Base-by-base conservation (phyloP, 495 filamentous ascomycete species). In the Pseudoneurospora amorphoporcata region DNA sequence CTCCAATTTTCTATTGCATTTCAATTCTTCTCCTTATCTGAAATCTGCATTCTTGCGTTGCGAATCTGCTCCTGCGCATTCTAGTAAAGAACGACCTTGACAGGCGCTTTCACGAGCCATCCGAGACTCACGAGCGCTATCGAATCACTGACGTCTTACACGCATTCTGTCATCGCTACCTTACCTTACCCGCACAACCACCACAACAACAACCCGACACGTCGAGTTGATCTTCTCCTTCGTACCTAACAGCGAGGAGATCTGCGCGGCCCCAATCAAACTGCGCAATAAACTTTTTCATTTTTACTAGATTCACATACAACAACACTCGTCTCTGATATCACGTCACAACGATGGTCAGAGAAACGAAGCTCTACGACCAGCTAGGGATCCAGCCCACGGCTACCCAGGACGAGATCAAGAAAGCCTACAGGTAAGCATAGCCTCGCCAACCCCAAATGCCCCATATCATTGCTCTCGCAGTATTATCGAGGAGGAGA, bases 391-490 rank as follows among this genome's bases (percentile, higher is more conserved):
- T 97, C 84, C 91, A 91, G 77, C 88, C 95, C 12, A 87, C 89
- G 70, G 93, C 95, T 4, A 87, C 88, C 3, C 92, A 94, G 78
- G 95, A 98, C 78, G 94, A 98, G 72, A 95, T 99, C 82, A 98
- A 97, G 82, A 99, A 99, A 78, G 95, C 90, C 42, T 99, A 99
- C 79, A 85, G 91, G 92, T 92, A 90, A 83, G 88, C 75, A 8
- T 29, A 35, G 23, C 42, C 68, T 29, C 68, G 69, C 75, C 70
- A 35, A 17, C 14, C 29, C 29, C 6, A 37, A 65, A 65, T 40
- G 10, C 19, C 19, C 53, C 53, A 16, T 4, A 35, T 35, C 7
- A 8, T 8, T 16, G 23, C 53, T 35, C 29, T 35, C 14, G 14
- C 53, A 35, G 53, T 37, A 17, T 65, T 12, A 35, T 65, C 7